These are phyloP conservation scores for Kodamaea fukazawae DNA, from an alignment of 805 yeast genomes.

Conservation along the genomic window DNA sequence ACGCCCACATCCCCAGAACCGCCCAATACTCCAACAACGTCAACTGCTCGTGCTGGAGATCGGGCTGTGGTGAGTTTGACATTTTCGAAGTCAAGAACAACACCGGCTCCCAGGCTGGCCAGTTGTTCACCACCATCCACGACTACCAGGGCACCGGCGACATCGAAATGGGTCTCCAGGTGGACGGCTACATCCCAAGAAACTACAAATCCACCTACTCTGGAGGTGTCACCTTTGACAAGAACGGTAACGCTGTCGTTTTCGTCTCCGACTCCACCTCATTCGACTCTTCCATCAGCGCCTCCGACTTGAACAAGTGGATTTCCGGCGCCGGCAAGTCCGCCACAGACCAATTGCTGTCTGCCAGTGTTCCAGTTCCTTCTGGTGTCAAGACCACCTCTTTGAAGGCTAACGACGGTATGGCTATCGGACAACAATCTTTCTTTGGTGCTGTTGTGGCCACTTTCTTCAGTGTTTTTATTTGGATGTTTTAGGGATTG, in stretches of 20 bases:
- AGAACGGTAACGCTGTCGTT: conserved; percentile 58
- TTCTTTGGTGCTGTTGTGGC: conserved; percentile 10
- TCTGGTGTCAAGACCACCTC: conserved; percentile 17
- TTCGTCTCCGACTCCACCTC: conserved; percentile 55
- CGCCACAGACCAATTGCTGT: conserved; percentile 21
- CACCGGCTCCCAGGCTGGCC: conserved; percentile 43
- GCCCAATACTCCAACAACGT: conserved; percentile 61
- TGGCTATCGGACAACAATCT: conserved; percentile 10
- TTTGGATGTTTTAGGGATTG: conserved; percentile 10
- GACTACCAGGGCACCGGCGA: conserved; percentile 71
- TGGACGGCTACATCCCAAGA: conserved; percentile 56
- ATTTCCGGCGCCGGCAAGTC: conserved; percentile 36
- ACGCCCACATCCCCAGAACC: conserved; percentile 72
- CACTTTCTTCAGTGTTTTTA: conserved; percentile 9
- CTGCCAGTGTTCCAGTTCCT: conserved; percentile 21
- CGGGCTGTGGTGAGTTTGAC: conserved; percentile 80
- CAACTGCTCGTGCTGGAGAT: conserved; percentile 72
- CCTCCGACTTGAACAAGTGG: conserved; percentile 46
- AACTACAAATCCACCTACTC: conserved; percentile 47
- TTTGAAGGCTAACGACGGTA: conserved; percentile 22
- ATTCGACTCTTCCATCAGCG: conserved; percentile 45
- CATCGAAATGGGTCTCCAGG: conserved; percentile 58
- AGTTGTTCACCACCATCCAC: conserved; percentile 67
- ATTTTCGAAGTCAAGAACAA: conserved; percentile 70
- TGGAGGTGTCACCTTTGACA: conserved; percentile 72